Evolutionary conservation across 352 stramenopile genomes (phyloP).

Genomic region (Phytophthora vignae): DNA sequence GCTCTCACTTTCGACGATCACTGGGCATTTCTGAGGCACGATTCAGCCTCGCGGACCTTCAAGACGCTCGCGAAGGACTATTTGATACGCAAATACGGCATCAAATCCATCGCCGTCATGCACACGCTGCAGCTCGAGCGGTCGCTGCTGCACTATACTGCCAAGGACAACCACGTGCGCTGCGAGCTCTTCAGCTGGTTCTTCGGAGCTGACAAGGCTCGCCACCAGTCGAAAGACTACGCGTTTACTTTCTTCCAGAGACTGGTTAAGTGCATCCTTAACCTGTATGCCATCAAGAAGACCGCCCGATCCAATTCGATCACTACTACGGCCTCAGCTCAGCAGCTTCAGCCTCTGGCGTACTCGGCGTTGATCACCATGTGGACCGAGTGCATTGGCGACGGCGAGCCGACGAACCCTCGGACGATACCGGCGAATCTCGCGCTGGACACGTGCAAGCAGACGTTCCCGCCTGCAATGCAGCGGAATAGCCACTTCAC

Average conservation of each 20-base stretch:
- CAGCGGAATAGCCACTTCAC: conserved; percentile 43
- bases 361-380: conserved; percentile 54
- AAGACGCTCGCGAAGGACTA: conserved; percentile 70
- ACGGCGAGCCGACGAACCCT: conserved; percentile 46
- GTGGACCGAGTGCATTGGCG: conserved; percentile 76
- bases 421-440: conserved; percentile 33
- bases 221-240: conserved; percentile 53
- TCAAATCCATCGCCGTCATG: conserved; percentile 79
- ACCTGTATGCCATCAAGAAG: conserved; percentile 47
- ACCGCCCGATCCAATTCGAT: conserved; percentile 19
- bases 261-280: conserved; percentile 55
- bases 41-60: conserved; percentile 44
- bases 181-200: conserved; percentile 80
- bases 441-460: conserved; percentile 53
- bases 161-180: conserved; percentile 54
- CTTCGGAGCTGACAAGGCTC: conserved; percentile 59
- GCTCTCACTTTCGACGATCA: conserved; percentile 41
- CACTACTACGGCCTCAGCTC: conserved; percentile 1
- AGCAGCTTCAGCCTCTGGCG: conserved; percentile 32
- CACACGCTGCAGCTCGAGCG: conserved; percentile 74
- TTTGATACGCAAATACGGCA: conserved; percentile 73
- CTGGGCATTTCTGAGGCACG: conserved; percentile 43
- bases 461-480: conserved; percentile 53
- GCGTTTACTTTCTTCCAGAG: conserved; percentile 71
- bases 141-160: conserved; percentile 64